Conservation (phyloP, 768 basidiomycete species). For the Cystobasidiopsis lactophilus region DNA sequence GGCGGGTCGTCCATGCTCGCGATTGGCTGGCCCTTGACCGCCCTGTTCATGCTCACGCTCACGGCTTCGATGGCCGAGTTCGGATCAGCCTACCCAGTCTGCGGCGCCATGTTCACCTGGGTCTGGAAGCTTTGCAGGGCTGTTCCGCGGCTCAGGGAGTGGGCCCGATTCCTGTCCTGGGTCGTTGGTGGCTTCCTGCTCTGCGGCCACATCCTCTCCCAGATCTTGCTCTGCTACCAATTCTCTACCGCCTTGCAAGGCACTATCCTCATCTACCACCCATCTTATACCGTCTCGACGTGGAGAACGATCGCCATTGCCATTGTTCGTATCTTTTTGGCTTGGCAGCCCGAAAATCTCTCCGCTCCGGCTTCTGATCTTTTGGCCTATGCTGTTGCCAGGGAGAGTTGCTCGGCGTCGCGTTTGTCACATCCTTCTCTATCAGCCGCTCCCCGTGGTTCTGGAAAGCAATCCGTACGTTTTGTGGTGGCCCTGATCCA, state of each 20-base stretch:
- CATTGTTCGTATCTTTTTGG: conserved; percentile 4
- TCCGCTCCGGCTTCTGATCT: neutral
- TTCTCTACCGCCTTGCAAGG: conserved; percentile 16
- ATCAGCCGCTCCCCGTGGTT: conserved; percentile 15
- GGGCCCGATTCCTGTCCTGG: conserved; percentile 18
- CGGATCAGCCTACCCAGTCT: conserved; percentile 18
- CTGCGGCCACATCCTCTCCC: conserved; percentile 9
- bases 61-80: conserved; percentile 19
- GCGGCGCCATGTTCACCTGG: conserved; percentile 18
- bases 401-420: conserved; percentile 7
- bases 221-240: conserved; percentile 18
- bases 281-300: conserved; percentile 2
- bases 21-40: conserved; percentile 19
- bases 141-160: conserved; percentile 6
- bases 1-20: conserved; percentile 18
- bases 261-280: conserved; percentile 11
- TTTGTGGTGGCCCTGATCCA: neutral
- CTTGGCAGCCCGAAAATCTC: neutral
- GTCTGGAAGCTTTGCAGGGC: conserved; percentile 16
- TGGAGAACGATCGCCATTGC: conserved; percentile 14
- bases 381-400: no score
- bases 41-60: conserved; percentile 17
- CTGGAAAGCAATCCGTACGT: conserved; percentile 13
- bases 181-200: conserved; percentile 15
- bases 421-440: conserved; percentile 8